Evolutionary conservation across 2,329 filamentous ascomycete species (phyloP), one percentile per base, ranked within the genome.

Genomic region (Paraphaeosphaeria minitans): DNA sequence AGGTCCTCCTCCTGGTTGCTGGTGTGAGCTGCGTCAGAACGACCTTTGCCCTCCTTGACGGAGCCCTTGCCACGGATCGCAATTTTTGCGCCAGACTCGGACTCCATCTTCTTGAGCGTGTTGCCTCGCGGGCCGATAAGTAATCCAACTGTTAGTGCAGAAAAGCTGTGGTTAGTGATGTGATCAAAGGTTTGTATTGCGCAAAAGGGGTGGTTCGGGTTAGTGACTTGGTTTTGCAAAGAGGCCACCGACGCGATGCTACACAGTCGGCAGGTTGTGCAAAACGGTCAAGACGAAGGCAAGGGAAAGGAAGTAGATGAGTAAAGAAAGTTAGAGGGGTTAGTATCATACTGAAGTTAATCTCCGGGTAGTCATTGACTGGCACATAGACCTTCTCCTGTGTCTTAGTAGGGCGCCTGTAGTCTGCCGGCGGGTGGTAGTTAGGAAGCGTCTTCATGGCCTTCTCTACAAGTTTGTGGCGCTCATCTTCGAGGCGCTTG

Each of bases 311-410:
- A 82, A 80, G 82, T 74, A 76, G 69, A 59, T 62, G 67, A 63
- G 66, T 49, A 72, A 71, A 74, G 78, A 77, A 78, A 77, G 73
- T 74, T 74, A 74, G 88, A 93, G 92, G 93, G 92, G 97, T 97
- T 97, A 93, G 89, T 93, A 95, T 94, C 94, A 94, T 97, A 99
- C 95, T 99, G 92, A 99, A 99, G 90, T 99, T 99, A 89, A 99
- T 98, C 82, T 99, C 95, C 85, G 95, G 95, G 80, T 99, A 99
- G 82, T 99, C 95, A 87, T 99, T 99, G 84, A 99, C 95, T 79
- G 95, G 95, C 80, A 99, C 95, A 79, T 99, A 99, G 90, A 99
- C 96, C 86, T 99, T 99, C 86, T 99, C 95, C 82, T 99, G 95
- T 77, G 95, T 99, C 90, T 99, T 99, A 79, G 94, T 98, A 63